Conservation (phyloP, 2,329 filamentous ascomycete species). For the Diaporthe helianthi region DNA sequence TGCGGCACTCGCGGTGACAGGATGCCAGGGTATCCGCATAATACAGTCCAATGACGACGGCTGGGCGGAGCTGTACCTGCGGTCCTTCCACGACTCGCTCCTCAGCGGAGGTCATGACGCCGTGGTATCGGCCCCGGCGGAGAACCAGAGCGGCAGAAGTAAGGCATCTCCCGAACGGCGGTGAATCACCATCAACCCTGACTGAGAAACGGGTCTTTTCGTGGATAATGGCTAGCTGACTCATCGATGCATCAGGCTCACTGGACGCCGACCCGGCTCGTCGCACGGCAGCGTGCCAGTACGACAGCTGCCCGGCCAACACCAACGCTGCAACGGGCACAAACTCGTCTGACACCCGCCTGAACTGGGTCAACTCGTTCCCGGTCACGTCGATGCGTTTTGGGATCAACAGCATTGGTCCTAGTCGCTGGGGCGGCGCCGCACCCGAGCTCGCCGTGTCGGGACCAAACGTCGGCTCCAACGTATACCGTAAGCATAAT, state of each 20-base stretch:
- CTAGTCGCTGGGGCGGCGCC: conserved; percentile 58
- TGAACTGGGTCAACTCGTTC: conserved; percentile 77
- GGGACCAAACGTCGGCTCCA: conserved; percentile 67
- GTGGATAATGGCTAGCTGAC: not conserved
- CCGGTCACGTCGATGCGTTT: conserved; percentile 70
- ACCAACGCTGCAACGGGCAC: conserved; percentile 60
- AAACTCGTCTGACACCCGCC: conserved; percentile 62
- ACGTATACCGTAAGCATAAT: conserved; percentile 52
- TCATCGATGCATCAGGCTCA: conserved; percentile 58
- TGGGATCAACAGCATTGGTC: conserved; percentile 64
- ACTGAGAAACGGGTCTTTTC: not conserved
- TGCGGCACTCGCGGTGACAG: conserved; percentile 18
- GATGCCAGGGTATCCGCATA: conserved; percentile 48
- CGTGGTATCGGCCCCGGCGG: conserved; percentile 70
- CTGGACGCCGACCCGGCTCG: conserved; percentile 54
- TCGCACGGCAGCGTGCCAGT: conserved; percentile 63
- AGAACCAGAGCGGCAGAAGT: conserved; percentile 71
- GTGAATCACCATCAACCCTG: not conserved
- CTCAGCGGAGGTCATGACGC: conserved; percentile 63
- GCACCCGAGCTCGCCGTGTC: conserved; percentile 69
- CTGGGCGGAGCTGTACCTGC: conserved; percentile 74
- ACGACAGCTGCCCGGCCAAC: conserved; percentile 64
- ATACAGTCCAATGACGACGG: conserved; percentile 76
- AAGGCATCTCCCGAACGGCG: conserved; percentile 36
- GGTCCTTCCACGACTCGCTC: conserved; percentile 64